phyloP scores from a whole-genome alignment of 257 asterid genomes.

The Nicotiana sylvestris region DNA sequence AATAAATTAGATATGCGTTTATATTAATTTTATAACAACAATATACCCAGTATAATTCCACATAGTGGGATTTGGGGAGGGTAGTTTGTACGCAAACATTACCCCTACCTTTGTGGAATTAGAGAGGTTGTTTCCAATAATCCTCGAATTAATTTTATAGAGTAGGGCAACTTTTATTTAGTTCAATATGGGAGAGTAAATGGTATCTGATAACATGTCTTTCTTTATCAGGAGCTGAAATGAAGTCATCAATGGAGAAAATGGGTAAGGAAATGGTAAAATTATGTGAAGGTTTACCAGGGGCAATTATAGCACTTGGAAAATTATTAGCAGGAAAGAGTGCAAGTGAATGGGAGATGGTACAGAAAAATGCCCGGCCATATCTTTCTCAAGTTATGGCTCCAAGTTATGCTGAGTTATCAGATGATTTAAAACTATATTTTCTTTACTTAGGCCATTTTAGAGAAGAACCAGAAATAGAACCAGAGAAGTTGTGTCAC shows the following conservation, averaged over 20 bases:
- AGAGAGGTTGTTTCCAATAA: too few species aligned
- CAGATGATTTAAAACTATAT: conserved; percentile 15
- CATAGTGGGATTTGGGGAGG: too few species aligned
- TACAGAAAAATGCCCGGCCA: background rate
- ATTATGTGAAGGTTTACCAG: background rate
- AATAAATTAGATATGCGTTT: too few species aligned
- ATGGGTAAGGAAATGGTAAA: background rate
- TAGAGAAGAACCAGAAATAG: conserved; percentile 9
- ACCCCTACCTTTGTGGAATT: too few species aligned
- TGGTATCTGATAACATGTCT: background rate
- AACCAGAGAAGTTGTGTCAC: conserved; percentile 1
- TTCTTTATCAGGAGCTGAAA: background rate
- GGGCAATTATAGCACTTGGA: background rate
- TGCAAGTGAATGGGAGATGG: background rate
- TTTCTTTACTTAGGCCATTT: conserved; percentile 31
- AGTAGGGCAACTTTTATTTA: background rate
- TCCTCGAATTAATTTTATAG: background rate
- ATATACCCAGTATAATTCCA: too few species aligned
- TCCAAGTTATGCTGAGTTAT: conserved; percentile 12
- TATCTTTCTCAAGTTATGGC: background rate
- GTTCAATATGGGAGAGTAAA: too few species aligned
- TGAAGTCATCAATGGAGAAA: background rate
- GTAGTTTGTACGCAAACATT: too few species aligned
- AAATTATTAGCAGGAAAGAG: background rate
- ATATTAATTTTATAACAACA: too few species aligned